phyloP scores from a whole-genome alignment of 805 yeast genomes.

The Sugiyamaella chiloensis region DNA sequence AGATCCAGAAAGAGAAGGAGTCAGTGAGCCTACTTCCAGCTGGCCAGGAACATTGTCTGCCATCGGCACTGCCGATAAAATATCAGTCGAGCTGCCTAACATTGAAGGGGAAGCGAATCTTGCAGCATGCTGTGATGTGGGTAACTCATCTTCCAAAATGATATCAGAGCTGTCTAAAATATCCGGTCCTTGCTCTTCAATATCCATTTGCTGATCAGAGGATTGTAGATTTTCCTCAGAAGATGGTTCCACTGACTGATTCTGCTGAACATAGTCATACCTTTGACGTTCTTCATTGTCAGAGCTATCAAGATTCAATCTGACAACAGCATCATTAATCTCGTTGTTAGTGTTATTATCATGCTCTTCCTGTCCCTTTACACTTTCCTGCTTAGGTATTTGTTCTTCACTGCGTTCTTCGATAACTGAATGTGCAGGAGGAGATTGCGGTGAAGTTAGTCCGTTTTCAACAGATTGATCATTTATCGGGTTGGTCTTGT shows the following conservation, averaged over 20 bases:
- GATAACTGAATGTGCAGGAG: not conserved
- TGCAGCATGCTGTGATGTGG: not conserved
- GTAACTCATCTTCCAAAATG: constrained; percentile 3
- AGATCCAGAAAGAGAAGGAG: not conserved
- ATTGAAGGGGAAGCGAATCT: constrained; percentile 7
- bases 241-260: not conserved
- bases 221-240: not conserved
- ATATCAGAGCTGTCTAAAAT: not conserved
- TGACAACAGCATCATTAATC: not conserved
- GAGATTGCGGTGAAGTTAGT: not conserved
- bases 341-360: no score
- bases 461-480: not conserved
- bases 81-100: constrained; percentile 10
- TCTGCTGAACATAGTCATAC: constrained; percentile 1
- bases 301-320: not conserved
- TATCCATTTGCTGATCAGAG: not conserved
- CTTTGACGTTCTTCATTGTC: constrained; percentile 1
- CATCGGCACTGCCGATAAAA: constrained; percentile 9
- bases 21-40: not conserved
- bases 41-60: no score
- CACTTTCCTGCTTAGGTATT: not conserved
- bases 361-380: not conserved
- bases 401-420: not conserved
- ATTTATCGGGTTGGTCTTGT: not conserved
- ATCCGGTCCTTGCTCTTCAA: not conserved